Base-by-base conservation (phyloP, 169 alveolate species). In the Plasmodium inui region DNA sequence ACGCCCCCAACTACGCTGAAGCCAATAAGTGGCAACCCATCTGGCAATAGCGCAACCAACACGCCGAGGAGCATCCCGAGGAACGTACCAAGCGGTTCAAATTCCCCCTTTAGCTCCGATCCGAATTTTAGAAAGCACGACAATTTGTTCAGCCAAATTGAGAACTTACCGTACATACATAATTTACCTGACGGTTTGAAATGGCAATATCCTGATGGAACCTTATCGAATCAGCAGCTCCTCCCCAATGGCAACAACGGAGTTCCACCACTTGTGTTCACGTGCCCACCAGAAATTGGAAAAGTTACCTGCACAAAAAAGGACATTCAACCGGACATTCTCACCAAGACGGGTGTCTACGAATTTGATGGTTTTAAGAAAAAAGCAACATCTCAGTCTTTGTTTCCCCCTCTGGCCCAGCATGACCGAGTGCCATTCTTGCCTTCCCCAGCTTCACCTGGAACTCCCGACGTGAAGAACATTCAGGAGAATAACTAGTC, bases 251-350 rank as follows among this genome's bases (percentile, higher is more conserved):
- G 83, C 44, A 91, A 44, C 83, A 61, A 26, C 55, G 61, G 76
- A 79, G 76, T 96, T 83, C 97, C 97, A 5, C 96, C 97, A 9
- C 81, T 96, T 37, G 96, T 96, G 95, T 73, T 96, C 73, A 96
- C 97, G 3, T 96, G 96, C 55, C 97, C 97, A n/a, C 97, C 97
- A 5, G 96, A 96, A 71, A 95, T 96, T 19, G 97, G 97, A 28
- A 72, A 83, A 19, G 97, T 96, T 50, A 86, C 95, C n/a, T 96
- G 95, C 39, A 71, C 96, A 6, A 94, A 95, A 41, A 91, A 82
- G 67, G 83, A 93, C 37, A 61, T 95, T 0, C 96, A 96, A 32
- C 97, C 97, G 8, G 97, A 96, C 61, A 96, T 96, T 55, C 84
- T 96, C 5, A 96, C 97, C 4, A 85, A 95, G 17, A 86, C 94